Percentiles rank a stretch among this genome's conserved stretches.
These are phyloP conservation scores for Stephanodiscus triporus DNA, from an alignment of 108 stramenopile species.

Conservation along the genomic window DNA sequence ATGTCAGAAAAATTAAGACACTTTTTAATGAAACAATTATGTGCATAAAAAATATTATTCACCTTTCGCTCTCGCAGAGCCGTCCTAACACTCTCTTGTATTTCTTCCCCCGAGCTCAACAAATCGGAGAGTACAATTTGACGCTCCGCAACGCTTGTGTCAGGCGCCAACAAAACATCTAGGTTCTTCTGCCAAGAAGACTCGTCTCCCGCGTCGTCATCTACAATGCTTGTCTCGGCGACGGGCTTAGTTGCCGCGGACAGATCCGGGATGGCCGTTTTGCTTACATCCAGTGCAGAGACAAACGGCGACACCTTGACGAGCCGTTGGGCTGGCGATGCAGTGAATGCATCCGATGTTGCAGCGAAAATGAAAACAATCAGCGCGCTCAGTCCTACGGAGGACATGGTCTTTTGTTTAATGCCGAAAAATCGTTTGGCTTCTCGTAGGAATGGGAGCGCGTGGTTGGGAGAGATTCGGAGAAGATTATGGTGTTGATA, in stretches of 20 bases:
- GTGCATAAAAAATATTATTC: conserved; percentile 5
- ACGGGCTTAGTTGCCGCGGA: conserved; percentile 43
- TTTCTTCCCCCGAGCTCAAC: conserved; percentile 67
- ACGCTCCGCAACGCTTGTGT: conserved; percentile 65
- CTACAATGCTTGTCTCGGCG: conserved; percentile 34
- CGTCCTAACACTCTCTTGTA: conserved; percentile 68
- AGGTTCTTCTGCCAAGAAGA: conserved; percentile 72
- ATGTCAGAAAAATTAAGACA: not conserved
- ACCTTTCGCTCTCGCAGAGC: conserved; percentile 78
- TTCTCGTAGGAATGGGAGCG: too few relatives aligned
- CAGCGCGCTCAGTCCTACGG: not conserved
- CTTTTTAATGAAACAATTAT: not conserved
- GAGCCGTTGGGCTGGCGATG: not conserved
- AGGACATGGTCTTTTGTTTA: not conserved
- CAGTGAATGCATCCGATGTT: conserved; percentile 22
- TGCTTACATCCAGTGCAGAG: conserved; percentile 4
- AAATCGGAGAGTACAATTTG: conserved; percentile 77
- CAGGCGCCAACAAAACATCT: conserved; percentile 70
- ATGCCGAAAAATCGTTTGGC: not conserved
- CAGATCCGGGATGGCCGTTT: conserved; percentile 40
- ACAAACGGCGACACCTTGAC: conserved; percentile 10
- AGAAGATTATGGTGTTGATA: too few relatives aligned
- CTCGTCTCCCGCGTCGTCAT: not conserved
- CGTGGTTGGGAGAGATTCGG: too few relatives aligned
- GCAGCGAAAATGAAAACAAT: conserved; percentile 11